Conservation (phyloP, 73 alveolate genomes). For the Blepharisma japonicum region DNA sequence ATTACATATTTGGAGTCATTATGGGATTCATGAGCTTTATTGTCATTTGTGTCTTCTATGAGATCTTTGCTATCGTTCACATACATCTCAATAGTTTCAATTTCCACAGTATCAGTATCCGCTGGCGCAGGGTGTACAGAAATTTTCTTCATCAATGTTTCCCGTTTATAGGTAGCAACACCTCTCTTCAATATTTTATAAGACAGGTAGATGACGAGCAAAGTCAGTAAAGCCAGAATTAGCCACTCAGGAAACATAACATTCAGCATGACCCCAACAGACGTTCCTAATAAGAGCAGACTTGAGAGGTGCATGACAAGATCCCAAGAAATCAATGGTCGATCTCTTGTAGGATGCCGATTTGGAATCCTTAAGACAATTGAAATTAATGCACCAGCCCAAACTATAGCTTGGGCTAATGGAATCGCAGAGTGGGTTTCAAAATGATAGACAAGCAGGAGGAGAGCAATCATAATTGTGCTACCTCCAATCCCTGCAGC, state of each 20-base stretch:
- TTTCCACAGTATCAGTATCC: constrained; percentile 8
- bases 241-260: constrained; percentile 17
- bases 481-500: constrained; percentile 26
- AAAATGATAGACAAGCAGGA: background rate
- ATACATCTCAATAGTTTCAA: background rate
- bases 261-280: constrained; percentile 1
- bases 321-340: constrained; percentile 11
- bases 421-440: background rate
- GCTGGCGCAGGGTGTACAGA: background rate
- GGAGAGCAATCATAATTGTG: background rate
- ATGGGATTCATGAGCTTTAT: background rate
- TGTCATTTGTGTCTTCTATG: background rate
- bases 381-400: background rate
- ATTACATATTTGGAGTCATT: background rate
- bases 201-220: background rate
- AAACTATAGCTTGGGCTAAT: background rate
- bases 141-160: background rate
- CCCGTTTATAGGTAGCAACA: background rate
- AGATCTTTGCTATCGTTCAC: background rate
- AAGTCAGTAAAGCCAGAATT: constrained; percentile 16
- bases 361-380: background rate
- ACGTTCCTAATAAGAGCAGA: constrained; percentile 11
- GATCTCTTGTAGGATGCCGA: constrained; percentile 29
- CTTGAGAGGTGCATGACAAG: background rate
- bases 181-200: background rate